Evolutionary conservation across 1,139 yeast genomes (phyloP).

Genomic region (Candida tetrigidarum): DNA sequence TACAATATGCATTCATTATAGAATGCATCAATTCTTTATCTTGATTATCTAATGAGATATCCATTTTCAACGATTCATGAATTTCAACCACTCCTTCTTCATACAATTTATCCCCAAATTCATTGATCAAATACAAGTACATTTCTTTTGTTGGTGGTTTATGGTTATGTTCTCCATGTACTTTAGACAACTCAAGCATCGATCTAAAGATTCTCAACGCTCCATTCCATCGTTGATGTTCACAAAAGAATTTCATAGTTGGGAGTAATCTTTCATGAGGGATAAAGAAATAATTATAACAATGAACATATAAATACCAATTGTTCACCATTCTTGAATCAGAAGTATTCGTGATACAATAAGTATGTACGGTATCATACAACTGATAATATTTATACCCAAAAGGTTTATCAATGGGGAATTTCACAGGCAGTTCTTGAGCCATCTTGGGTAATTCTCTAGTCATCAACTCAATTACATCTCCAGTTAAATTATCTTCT

Average conservation of each 20-base stretch:
- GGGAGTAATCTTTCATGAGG: slow-evolving; percentile 67
- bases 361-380: slow-evolving; percentile 48
- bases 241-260: slow-evolving; percentile 62
- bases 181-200: slow-evolving; percentile 58
- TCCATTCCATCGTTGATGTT: slow-evolving; percentile 61
- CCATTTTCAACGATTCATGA: slow-evolving; percentile 70
- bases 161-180: slow-evolving; percentile 47
- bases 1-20: slow-evolving; percentile 67
- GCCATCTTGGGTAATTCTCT: slow-evolving; percentile 59
- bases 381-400: slow-evolving; percentile 33
- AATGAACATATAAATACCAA: slow-evolving; percentile 66
- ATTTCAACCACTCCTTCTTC: slow-evolving; percentile 72
- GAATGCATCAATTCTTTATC: slow-evolving; percentile 65
- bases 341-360: slow-evolving; percentile 44
- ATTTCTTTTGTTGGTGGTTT: slow-evolving; percentile 71
- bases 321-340: slow-evolving; percentile 53
- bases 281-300: slow-evolving; percentile 60
- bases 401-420: slow-evolving; percentile 32
- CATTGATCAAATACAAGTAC: slow-evolving; percentile 61
- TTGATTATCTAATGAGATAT: slow-evolving; percentile 55
- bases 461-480: slow-evolving; percentile 59
- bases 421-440: slow-evolving; percentile 26
- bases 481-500: slow-evolving; percentile 54
- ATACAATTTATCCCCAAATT: slow-evolving; percentile 63
- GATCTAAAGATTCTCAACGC: slow-evolving; percentile 68